Base-by-base conservation (phyloP, 106 monocot genomes). In the Hemerocallis citrina region DNA sequence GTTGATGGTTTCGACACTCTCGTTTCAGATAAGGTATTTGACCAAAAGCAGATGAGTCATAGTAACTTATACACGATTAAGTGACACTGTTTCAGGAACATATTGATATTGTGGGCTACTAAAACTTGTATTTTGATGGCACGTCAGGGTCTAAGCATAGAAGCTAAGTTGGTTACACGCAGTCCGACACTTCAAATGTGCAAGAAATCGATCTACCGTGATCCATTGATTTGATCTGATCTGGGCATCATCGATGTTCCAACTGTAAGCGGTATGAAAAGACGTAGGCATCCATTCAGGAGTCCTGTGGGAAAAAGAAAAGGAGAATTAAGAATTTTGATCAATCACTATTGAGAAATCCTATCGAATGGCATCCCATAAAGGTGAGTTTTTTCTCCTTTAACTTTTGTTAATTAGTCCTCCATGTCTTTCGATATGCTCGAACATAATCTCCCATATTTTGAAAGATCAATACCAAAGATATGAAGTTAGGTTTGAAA, bases 381-480 rank as follows among this genome's bases (percentile, higher is more conserved):
- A 31, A 3, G 15, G 44, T 5, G 0, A 17, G 44, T 2, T 41
- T 41, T 1, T 7, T 5, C 17, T 6, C 6, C 6, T 19, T 16
- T 56, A 12, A 56, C 54, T n/a, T 54, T 54, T 54, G 54, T 8
- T 25, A 54, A 29, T 12, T 29, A 31, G 30, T 29, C 54, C 25
- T 28, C 54, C 25, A 54, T 54, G 30, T n/a, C n/a, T n/a, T 54
- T 54, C 54, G 28, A 25, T 29, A 8, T 15, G n/a, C n/a, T n/a
- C n/a, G n/a, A 54, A 1, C 25, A 29, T 8, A 13, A 54, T 6
- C 16, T 31, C 16, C 30, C 29, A 14, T 9, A 28, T 3, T 54
- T 54, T 54, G 54, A 34, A 55, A 55, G 33, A 33, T 16, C 6
- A 33, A 6, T 56, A 56, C 16, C 55, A 12, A 56, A 56, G 32